phyloP scores from a whole-genome alignment of 768 basidiomycete genomes.

The Termitomyces sp. region DNA sequence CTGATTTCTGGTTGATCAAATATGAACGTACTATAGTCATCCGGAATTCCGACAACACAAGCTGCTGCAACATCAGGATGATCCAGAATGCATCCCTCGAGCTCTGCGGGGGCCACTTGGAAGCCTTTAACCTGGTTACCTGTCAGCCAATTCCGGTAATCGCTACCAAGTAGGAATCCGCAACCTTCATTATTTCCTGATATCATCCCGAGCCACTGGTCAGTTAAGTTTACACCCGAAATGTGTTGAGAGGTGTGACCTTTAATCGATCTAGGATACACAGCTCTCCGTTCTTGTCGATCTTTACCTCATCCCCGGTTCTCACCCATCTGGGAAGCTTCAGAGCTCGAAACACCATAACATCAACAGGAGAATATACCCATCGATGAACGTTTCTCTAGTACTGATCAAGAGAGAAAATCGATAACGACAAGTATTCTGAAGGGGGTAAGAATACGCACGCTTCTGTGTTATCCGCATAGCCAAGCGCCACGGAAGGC shows the following conservation, averaged over 20 bases:
- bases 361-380: constrained; percentile 32
- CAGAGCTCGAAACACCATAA: background rate
- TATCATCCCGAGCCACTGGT: background rate
- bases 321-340: constrained; percentile 51
- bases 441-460: constrained; percentile 29
- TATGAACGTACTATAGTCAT: constrained; percentile 55
- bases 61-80: constrained; percentile 57
- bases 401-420: constrained; percentile 33
- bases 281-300: constrained; percentile 51
- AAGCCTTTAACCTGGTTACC: constrained; percentile 59
- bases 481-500: constrained; percentile 53
- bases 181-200: constrained; percentile 45
- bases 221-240: background rate
- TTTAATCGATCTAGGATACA: constrained; percentile 65
- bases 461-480: constrained; percentile 60
- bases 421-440: background rate
- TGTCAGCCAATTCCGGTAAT: constrained; percentile 16
- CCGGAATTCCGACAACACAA: constrained; percentile 63
- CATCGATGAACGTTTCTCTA: constrained; percentile 65
- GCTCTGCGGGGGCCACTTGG: constrained; percentile 73
- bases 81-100: constrained; percentile 62
- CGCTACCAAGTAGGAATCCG: constrained; percentile 16
- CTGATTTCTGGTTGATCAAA: background rate
- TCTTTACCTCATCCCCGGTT: constrained; percentile 63
- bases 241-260: constrained; percentile 24